Percentiles rank a stretch among this genome's conserved stretches.
phyloP scores from a whole-genome alignment of 164 flowering plant species.

The Houttuynia cordata region DNA sequence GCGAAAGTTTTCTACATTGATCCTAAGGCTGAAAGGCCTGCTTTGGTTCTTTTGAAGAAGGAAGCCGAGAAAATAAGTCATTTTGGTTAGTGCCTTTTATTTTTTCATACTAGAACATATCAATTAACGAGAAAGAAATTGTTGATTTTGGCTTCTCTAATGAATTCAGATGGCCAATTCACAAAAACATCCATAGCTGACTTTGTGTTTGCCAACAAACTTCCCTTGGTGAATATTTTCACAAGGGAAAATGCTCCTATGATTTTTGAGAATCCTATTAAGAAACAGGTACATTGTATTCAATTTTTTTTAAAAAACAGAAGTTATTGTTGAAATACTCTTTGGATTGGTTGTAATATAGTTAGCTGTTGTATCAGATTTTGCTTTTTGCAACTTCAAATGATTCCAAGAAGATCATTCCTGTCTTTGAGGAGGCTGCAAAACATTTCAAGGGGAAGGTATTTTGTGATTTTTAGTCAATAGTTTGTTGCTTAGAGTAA shows the following conservation, averaged over 20 bases:
- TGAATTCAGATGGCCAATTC: slow-evolving; percentile 64
- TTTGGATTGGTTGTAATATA: slow-evolving; percentile 1
- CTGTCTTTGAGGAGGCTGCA: slow-evolving; percentile 68
- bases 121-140: not conserved
- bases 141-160: slow-evolving; percentile 2
- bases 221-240: slow-evolving; percentile 74
- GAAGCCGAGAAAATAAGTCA: slow-evolving; percentile 68
- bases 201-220: slow-evolving; percentile 74
- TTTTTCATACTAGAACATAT: not conserved
- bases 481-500: no score
- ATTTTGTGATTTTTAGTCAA: slow-evolving; percentile 3
- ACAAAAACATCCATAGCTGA: slow-evolving; percentile 54
- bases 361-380: slow-evolving; percentile 34
- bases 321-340: not conserved
- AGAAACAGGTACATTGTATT: slow-evolving; percentile 61
- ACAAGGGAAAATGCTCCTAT: slow-evolving; percentile 73
- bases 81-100: slow-evolving; percentile 45
- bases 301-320: not conserved
- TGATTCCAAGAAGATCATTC: slow-evolving; percentile 47
- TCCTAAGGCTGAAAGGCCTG: slow-evolving; percentile 61
- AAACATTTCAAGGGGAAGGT: slow-evolving; percentile 93
- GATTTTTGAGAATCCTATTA: slow-evolving; percentile 74
- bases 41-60: slow-evolving; percentile 74
- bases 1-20: slow-evolving; percentile 80
- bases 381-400: slow-evolving; percentile 68